Evolutionary conservation across 257 asterid genomes (phyloP), one percentile per base, ranked within the genome.

Genomic region (Lycium barbarum): DNA sequence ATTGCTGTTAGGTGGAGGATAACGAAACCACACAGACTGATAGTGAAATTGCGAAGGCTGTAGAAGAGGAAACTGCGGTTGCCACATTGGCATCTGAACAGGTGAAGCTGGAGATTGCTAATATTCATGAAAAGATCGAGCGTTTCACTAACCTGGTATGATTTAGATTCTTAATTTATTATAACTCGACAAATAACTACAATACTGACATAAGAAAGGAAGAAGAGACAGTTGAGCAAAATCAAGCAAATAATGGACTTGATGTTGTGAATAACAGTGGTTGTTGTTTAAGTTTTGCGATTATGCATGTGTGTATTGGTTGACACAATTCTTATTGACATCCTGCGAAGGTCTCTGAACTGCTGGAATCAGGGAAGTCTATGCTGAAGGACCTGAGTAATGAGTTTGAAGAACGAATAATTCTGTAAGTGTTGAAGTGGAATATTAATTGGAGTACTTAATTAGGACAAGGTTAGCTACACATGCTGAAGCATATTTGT

Each of bases 291-390:
- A 79, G 85, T 57, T 20, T 80, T 51, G 12, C 67, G 7, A 47
- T 14, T 38, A 58, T 82, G 73, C 9, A 11, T 8, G 4, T 76
- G 45, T 40, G 79, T 66, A 49, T 65, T 63, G 18, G 55, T 72
- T 81, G 65, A 17, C 71, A 33, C 83, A 83, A n/a, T 22, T 88
- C 79, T 85, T 80, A 84, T 57, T 83, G 58, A 88, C 83, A 81
- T 74, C 84, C 72, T 33, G 45, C 86, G 58, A 84, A 95, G 98
- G 96, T 93, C 83, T 96, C 98, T 2, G 97, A 93, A 90, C 91
- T 96, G 87, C 93, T 93, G 84, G 98, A 95, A 85, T 95, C 97
- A 51, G 98, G 97, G 91, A 96, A 93, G 94, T 85, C 93, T 14
- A 89, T 93, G 98, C 92, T 96, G 91, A 92, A 91, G 90, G 97